Evolutionary conservation across 345 rosid genomes (phyloP).

Genomic region (Lepidium sativum): DNA sequence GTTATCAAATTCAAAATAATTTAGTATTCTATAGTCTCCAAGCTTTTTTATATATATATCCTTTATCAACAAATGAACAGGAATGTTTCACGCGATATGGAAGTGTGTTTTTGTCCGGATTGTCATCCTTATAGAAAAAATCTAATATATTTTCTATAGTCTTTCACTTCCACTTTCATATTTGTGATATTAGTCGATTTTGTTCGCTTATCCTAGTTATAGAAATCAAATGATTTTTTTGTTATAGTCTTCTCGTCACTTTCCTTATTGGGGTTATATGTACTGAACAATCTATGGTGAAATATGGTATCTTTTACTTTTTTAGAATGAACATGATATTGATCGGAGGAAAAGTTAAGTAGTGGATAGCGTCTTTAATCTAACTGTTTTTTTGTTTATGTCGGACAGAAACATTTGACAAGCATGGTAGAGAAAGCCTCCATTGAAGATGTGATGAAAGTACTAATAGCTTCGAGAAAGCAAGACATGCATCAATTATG

Average conservation of each 20-base stretch:
- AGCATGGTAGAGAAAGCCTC: conserved; percentile 96
- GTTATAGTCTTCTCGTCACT: neutral
- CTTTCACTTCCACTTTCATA: too few species aligned
- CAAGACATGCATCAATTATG: conserved; percentile 97
- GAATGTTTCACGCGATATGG: too few species aligned
- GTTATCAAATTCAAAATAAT: neutral
- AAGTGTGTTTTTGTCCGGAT: too few species aligned
- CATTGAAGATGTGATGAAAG: conserved; percentile 97
- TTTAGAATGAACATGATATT: neutral
- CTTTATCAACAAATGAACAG: too few species aligned
- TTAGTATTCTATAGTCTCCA: neutral
- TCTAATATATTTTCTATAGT: too few species aligned
- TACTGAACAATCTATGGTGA: neutral
- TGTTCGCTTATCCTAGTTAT: too few species aligned
- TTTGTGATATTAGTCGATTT: too few species aligned
- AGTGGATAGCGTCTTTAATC: neutral
- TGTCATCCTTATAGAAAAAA: too few species aligned
- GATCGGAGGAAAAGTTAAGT: neutral
- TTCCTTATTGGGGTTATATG: neutral
- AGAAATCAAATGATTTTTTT: too few species aligned
- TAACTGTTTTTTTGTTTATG: neutral
- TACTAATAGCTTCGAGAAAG: conserved; percentile 85
- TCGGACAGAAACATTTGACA: conserved; percentile 76
- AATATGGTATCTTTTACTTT: neutral
- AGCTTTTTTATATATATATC: too few species aligned